Evolutionary conservation across 2,329 filamentous ascomycete species (phyloP).

Genomic region (Pestalotiopsis sp.): DNA sequence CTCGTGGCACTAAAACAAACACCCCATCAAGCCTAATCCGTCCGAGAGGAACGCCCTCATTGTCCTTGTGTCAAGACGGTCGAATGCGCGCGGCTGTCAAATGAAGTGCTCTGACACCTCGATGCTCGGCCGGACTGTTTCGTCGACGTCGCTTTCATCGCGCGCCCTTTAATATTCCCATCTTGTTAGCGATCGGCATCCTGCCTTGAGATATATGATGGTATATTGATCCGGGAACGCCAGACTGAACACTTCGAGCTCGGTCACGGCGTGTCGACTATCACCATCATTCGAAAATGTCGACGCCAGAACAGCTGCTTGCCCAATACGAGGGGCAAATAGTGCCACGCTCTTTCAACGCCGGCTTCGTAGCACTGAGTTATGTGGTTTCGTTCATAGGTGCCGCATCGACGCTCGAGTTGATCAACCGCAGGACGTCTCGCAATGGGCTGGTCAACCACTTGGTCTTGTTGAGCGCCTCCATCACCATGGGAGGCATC

Average conservation of each 20-base stretch:
- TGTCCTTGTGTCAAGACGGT: background rate
- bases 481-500: slow-evolving; percentile 73
- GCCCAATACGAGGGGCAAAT: slow-evolving; percentile 45
- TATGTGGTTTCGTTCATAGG: slow-evolving; percentile 78
- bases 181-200: background rate
- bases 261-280: background rate
- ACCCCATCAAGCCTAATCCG: background rate
- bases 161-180: background rate
- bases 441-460: slow-evolving; percentile 70
- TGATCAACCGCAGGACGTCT: slow-evolving; percentile 76
- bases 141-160: background rate
- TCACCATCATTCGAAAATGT: slow-evolving; percentile 22
- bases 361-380: slow-evolving; percentile 71
- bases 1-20: background rate
- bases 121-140: background rate
- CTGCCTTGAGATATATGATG: background rate
- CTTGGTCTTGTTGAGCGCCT: slow-evolving; percentile 64
- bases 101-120: background rate
- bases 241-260: background rate
- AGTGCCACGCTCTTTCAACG: slow-evolving; percentile 52
- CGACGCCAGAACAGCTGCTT: slow-evolving; percentile 34
- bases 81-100: background rate
- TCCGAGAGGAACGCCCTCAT: background rate
- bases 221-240: background rate
- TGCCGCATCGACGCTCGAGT: slow-evolving; percentile 76